phyloP scores from a whole-genome alignment of 1,284 basidiomycete species.

The Cryptococcus neoformans region DNA sequence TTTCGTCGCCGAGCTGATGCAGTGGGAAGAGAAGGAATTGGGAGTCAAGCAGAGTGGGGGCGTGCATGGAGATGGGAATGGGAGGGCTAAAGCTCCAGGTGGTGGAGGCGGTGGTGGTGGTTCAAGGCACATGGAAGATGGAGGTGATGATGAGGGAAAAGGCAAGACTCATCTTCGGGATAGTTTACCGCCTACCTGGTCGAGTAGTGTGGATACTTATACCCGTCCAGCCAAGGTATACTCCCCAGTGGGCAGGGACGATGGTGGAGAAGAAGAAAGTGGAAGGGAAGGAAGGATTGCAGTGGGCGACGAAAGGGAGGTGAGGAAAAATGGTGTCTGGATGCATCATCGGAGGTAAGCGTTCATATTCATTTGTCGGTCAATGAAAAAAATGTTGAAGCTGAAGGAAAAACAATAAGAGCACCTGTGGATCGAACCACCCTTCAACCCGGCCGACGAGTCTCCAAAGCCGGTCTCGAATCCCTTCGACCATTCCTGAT shows the following conservation, averaged over 20 bases:
- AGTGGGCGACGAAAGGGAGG: slow-evolving; percentile 54
- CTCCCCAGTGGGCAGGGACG: not conserved
- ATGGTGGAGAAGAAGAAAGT: slow-evolving; percentile 1
- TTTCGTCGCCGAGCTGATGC: slow-evolving; percentile 95
- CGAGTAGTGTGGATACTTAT: slow-evolving; percentile 21
- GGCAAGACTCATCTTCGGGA: slow-evolving; percentile 62
- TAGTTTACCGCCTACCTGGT: slow-evolving; percentile 63
- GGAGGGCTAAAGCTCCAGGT: not conserved
- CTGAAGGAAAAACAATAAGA: slow-evolving; percentile 14
- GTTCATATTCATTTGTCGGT: not conserved
- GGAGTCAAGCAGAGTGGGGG: slow-evolving; percentile 77
- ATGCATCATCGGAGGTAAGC: slow-evolving; percentile 65
- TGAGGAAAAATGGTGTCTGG: slow-evolving; percentile 80
- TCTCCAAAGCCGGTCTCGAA: slow-evolving; percentile 86
- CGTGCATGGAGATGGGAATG: slow-evolving; percentile 42
- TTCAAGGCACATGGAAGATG: slow-evolving; percentile 2
- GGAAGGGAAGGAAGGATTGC: slow-evolving; percentile 9
- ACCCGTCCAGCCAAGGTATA: not conserved
- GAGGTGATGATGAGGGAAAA: slow-evolving; percentile 7
- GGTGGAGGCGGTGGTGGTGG: slow-evolving; percentile 17
- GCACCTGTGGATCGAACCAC: slow-evolving; percentile 82
- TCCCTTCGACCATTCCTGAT: slow-evolving; percentile 44
- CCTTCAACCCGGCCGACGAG: slow-evolving; percentile 75
- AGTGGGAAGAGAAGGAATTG: slow-evolving; percentile 85
- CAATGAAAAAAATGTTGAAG: no score